phyloP scores from a whole-genome alignment of 164 flowering plant species.

The Protea cynaroides region DNA sequence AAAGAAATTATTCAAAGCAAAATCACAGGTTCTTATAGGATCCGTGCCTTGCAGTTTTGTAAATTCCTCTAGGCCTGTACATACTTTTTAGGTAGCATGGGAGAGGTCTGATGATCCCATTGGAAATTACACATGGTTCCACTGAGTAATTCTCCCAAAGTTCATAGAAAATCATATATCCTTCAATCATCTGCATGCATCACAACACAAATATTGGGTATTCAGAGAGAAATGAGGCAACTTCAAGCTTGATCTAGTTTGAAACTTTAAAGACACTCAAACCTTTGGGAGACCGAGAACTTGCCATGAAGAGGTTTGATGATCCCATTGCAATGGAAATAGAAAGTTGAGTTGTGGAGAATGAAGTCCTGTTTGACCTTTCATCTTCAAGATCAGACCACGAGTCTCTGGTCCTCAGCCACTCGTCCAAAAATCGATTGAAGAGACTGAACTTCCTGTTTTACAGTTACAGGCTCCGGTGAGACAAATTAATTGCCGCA shows the following conservation, averaged over 20 bases:
- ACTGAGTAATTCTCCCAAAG: too few relatives aligned
- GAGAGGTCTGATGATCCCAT: too few relatives aligned
- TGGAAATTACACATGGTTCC: too few relatives aligned
- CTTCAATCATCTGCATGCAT: too few relatives aligned
- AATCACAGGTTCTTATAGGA: background rate
- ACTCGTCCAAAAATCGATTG: conserved; percentile 82
- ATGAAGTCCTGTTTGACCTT: conserved; percentile 52
- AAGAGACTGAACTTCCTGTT: conserved; percentile 61
- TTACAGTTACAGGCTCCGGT: conserved; percentile 42
- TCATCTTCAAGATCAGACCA: conserved; percentile 76
- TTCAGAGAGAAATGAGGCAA: too few relatives aligned
- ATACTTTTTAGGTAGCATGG: conserved; percentile 73
- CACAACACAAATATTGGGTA: too few relatives aligned
- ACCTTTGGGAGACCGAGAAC: conserved; percentile 72
- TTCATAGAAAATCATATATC: too few relatives aligned
- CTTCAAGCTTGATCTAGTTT: background rate
- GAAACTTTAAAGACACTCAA: conserved; percentile 21
- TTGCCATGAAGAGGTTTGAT: conserved; percentile 53
- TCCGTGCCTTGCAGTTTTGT: conserved; percentile 53
- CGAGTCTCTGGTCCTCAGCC: conserved; percentile 72
- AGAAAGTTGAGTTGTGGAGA: conserved; percentile 82
- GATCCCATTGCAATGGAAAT: conserved; percentile 75
- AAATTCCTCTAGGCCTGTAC: conserved; percentile 57
- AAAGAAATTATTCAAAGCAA: background rate
- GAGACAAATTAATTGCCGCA: conserved; percentile 41